Conservation (phyloP, 768 basidiomycete genomes). For the Boletus sp. region DNA sequence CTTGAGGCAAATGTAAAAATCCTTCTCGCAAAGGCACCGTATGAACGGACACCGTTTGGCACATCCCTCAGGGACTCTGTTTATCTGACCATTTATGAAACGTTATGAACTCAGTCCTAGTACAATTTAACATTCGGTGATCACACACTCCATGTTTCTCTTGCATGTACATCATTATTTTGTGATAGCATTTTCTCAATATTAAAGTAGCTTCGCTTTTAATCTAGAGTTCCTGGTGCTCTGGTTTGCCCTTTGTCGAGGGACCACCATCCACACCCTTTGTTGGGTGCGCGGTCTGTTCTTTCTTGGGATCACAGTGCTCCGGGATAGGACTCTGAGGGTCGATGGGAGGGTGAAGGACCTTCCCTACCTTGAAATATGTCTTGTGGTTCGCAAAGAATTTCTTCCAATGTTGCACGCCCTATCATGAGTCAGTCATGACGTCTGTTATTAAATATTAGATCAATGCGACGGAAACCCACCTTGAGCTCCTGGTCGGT, state of each 20-base stretch:
- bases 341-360: slow-evolving; percentile 74
- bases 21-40: neutral
- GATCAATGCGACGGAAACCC: slow-evolving; percentile 25
- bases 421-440: slow-evolving; percentile 37
- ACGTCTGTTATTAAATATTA: neutral
- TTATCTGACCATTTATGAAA: slow-evolving; percentile 29
- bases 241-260: slow-evolving; percentile 6
- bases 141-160: slow-evolving; percentile 22
- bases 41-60: neutral
- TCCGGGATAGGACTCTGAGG: slow-evolving; percentile 69
- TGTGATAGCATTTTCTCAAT: slow-evolving; percentile 12
- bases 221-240: slow-evolving; percentile 32
- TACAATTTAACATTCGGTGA: neutral
- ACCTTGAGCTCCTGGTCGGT: slow-evolving; percentile 68
- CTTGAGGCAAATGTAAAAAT: slow-evolving; percentile 17
- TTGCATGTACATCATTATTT: slow-evolving; percentile 21
- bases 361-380: slow-evolving; percentile 75
- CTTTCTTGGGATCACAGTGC: slow-evolving; percentile 68
- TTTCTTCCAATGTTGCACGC: slow-evolving; percentile 82
- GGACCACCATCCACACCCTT: slow-evolving; percentile 27
- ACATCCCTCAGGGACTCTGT: slow-evolving; percentile 17
- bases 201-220: slow-evolving; percentile 13
- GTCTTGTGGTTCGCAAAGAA: slow-evolving; percentile 82
- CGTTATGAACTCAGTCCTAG: slow-evolving; percentile 10
- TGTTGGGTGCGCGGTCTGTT: slow-evolving; percentile 26